Percentiles rank a stretch among this genome's conserved stretches.
Conservation (phyloP, 768 basidiomycete species). For the Fomitopsis serialis region DNA sequence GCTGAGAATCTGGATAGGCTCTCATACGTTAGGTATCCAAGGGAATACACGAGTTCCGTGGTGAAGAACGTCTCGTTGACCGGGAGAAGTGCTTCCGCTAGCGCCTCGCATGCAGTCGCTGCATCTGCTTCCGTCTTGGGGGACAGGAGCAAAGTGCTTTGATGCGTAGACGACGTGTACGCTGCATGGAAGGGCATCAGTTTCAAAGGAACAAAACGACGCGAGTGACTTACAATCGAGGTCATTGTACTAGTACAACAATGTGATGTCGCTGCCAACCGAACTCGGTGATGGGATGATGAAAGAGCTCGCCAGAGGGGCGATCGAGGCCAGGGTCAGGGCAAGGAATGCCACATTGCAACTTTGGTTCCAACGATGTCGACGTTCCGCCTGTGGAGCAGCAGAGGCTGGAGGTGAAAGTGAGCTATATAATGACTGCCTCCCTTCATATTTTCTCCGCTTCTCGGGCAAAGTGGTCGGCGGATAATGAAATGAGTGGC, state of each 20-base stretch:
- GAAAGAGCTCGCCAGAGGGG: background rate
- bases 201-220: background rate
- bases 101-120: constrained; percentile 9
- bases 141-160: constrained; percentile 14
- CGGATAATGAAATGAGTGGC: no score
- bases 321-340: background rate
- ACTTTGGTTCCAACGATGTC: background rate
- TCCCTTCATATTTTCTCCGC: no score
- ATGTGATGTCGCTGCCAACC: constrained; percentile 12
- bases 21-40: constrained; percentile 17
- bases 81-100: constrained; percentile 19
- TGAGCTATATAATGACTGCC: no score
- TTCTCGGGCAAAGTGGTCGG: no score
- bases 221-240: constrained; percentile 13
- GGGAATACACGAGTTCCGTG: constrained; percentile 14
- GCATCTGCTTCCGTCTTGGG: constrained; percentile 9
- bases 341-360: background rate
- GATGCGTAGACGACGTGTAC: constrained; percentile 7
- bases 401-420: no score
- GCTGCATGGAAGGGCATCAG: background rate
- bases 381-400: no score
- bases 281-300: constrained; percentile 7
- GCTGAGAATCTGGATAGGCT: constrained; percentile 9
- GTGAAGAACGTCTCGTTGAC: constrained; percentile 15
- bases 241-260: constrained; percentile 21